Evolutionary conservation across 2,329 filamentous ascomycete genomes (phyloP), one percentile per base, ranked within the genome.

Genomic region (Fusarium sp.): DNA sequence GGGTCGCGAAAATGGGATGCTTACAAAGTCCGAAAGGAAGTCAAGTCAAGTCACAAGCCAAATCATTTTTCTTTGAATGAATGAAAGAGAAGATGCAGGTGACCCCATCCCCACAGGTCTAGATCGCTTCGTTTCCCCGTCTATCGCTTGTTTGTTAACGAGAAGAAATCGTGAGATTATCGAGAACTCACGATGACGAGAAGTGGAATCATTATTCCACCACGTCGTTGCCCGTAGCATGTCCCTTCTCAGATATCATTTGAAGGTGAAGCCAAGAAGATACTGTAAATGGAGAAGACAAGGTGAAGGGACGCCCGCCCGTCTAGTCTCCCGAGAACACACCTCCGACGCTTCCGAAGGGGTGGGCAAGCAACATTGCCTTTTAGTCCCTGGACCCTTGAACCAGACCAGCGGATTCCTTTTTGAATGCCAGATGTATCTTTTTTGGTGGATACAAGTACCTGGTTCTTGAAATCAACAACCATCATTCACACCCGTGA

Each of bases 301-400:
- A 23, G n/a, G 34, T 57, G 56, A 23, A 31, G 31, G 16, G 34
- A 29, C 55, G 27, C 7, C 40, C 40, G 25, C 31, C 54, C 54
- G 44, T 31, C 67, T 64, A 67, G 67, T 69, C 55, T 31, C 20
- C 40, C 40, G 38, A 11, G 29, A 25, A 27, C 38, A 34, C 38
- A 50, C 25, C 11, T 62, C 68, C 68, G 68, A 51, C n/a, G 64
- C 68, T 68, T 70, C 68, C 68, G 68, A 57, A 46, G 50, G 62
- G 61, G 33, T 20, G 11, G 54, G 23, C 25, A 27, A 27, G 16
- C 46, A 25, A 20, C 23, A 27, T 49, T 49, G 23, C 20, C 42
- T 55, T 36, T 36, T 58, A 25, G 31, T 25, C 55, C 40, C 42
- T 50, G 29, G 57, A 53, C 57, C 57, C 42, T 59, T 25, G 57